A percentile compares a stretch with the other conserved stretches of the same genome.
phyloP scores from a whole-genome alignment of 2,329 filamentous ascomycete species.

The Fusarium paranaense region DNA sequence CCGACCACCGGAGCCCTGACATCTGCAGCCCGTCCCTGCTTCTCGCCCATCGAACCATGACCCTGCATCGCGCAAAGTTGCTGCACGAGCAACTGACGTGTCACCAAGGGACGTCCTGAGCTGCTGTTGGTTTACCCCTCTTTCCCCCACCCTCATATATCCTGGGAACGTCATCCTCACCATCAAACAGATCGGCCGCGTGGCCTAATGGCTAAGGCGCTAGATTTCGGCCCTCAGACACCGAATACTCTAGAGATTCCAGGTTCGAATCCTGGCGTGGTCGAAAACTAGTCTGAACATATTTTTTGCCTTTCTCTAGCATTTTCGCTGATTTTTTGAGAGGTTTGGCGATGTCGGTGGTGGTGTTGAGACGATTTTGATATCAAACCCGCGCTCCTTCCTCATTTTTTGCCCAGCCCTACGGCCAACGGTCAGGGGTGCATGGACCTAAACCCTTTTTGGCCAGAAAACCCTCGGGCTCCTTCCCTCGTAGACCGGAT shows the following conservation, averaged over 20 bases:
- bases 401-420: slow-evolving; percentile 2
- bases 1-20: neutral
- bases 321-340: neutral
- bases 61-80: neutral
- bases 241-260: slow-evolving; percentile 54
- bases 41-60: neutral
- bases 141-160: neutral
- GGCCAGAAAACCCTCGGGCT: neutral
- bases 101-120: neutral
- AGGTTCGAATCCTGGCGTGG: slow-evolving; percentile 56
- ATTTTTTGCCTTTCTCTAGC: slow-evolving; percentile 6
- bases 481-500: neutral
- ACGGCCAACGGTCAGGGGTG: slow-evolving; percentile 7
- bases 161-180: accelerated
- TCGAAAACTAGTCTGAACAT: slow-evolving; percentile 39
- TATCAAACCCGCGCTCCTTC: neutral
- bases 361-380: neutral
- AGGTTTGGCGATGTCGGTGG: neutral
- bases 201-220: slow-evolving; percentile 59
- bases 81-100: neutral
- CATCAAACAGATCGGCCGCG: slow-evolving; percentile 48
- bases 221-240: slow-evolving; percentile 53
- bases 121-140: neutral
- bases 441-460: neutral
- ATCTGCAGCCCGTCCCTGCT: neutral